Conservation (phyloP, 768 basidiomycete species). For the Serendipita vermifera region DNA sequence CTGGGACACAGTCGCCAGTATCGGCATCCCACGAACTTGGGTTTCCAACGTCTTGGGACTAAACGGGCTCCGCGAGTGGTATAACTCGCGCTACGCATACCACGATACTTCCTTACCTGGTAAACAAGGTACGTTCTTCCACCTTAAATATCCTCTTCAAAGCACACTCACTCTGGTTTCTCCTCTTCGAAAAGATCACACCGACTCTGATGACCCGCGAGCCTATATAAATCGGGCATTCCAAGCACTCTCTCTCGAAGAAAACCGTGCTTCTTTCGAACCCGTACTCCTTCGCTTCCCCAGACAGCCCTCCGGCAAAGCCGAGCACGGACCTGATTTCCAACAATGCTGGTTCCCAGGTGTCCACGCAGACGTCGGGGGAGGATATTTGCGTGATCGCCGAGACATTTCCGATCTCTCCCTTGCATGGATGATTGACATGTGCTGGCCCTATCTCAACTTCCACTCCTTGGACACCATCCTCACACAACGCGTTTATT, state of each 20-base stretch:
- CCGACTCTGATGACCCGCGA: not conserved
- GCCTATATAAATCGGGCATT: slow-evolving; percentile 15
- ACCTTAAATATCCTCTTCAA: slow-evolving; percentile 1
- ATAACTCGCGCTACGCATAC: not conserved
- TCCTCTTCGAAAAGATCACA: too few relatives aligned
- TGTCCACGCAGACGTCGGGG: slow-evolving; percentile 17
- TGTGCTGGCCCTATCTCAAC: too few relatives aligned
- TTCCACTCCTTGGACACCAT: too few relatives aligned
- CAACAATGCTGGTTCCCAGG: slow-evolving; percentile 21
- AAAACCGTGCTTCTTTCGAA: slow-evolving; percentile 19
- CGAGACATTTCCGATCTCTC: not conserved
- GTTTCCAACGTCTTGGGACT: not conserved
- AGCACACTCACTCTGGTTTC: too few relatives aligned
- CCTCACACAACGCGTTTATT: too few relatives aligned
- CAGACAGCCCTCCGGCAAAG: not conserved
- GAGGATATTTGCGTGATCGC: slow-evolving; percentile 12
- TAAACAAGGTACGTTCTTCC: not conserved
- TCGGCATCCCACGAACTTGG: not conserved
- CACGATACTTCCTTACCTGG: slow-evolving; percentile 4
- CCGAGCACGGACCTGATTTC: not conserved
- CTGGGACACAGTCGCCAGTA: slow-evolving; percentile 20
- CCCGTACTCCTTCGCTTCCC: slow-evolving; percentile 17
- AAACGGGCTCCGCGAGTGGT: too few relatives aligned
- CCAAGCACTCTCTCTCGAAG: slow-evolving; percentile 23
- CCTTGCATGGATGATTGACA: too few relatives aligned